Conservation (phyloP, 108 stramenopile genomes). For the Nitzschia putrida region DNA sequence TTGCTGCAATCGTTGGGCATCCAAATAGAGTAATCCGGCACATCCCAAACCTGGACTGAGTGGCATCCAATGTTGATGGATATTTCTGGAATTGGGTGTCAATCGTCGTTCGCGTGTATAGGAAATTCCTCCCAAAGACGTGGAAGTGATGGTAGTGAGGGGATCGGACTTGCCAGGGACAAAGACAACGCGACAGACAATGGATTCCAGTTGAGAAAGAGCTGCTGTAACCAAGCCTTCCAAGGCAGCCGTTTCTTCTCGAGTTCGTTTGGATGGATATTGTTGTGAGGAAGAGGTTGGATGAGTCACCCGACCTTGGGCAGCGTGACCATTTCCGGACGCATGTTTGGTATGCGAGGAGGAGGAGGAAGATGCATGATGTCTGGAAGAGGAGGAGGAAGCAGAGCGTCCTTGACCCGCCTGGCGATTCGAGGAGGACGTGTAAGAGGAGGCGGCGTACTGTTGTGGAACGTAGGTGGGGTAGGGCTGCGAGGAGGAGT, state of each 20-base stretch:
- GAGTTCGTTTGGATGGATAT: conserved; percentile 25
- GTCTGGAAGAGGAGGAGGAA: not conserved
- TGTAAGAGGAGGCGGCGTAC: not conserved
- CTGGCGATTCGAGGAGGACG: not conserved
- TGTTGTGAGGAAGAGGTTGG: conserved; percentile 5
- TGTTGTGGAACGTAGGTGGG: not conserved
- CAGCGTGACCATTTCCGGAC: not conserved
- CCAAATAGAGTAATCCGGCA: conserved; percentile 44
- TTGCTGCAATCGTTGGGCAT: conserved; percentile 11
- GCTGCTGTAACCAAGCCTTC: conserved; percentile 58
- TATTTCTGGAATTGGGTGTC: conserved; percentile 63
- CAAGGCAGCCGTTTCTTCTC: conserved; percentile 49
- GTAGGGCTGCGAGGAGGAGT: not conserved
- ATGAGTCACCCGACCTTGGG: not conserved
- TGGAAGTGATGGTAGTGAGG: conserved; percentile 21
- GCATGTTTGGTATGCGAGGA: not conserved
- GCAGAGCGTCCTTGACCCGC: not conserved
- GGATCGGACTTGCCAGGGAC: conserved; percentile 43
- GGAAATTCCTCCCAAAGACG: not conserved
- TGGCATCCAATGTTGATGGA: conserved; percentile 55
- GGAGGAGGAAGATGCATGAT: not conserved
- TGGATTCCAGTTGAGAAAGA: conserved; percentile 61
- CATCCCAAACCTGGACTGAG: conserved; percentile 55
- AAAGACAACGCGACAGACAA: conserved; percentile 60
- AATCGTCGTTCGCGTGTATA: conserved; percentile 30